Evolutionary conservation across 2,329 filamentous ascomycete genomes (phyloP).

Genomic region (Aphanocladium album): DNA sequence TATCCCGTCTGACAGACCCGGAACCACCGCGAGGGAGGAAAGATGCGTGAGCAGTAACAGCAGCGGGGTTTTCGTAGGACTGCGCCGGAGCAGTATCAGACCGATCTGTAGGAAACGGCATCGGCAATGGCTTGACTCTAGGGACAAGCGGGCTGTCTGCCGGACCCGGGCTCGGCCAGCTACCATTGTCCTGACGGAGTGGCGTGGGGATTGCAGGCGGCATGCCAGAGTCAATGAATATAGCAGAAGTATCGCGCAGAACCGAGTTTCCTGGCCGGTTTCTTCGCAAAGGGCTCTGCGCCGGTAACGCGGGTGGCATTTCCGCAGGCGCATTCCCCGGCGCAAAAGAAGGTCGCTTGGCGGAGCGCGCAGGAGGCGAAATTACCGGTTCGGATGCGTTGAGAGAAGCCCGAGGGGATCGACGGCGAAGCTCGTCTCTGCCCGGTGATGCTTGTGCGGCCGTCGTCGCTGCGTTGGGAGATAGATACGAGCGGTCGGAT

Average conservation of each 20-base stretch:
- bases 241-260: background rate
- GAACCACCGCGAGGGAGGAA: constrained; percentile 26
- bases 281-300: background rate
- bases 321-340: background rate
- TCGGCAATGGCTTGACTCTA: constrained; percentile 8
- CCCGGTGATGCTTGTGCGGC: constrained; percentile 48
- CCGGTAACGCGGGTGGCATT: background rate
- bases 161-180: background rate
- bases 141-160: constrained; percentile 8
- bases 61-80: background rate
- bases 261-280: background rate
- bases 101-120: background rate
- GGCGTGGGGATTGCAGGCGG: constrained; percentile 13
- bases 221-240: constrained; percentile 14
- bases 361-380: constrained; percentile 11
- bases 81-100: background rate
- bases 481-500: background rate
- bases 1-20: constrained; percentile 23
- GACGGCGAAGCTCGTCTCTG: constrained; percentile 43
- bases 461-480: constrained; percentile 33
- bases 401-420: constrained; percentile 42
- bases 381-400: background rate
- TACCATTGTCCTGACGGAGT: constrained; percentile 2
- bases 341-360: background rate
- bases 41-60: constrained; percentile 14